A percentile compares a stretch with the other conserved stretches of the same genome.
Conservation (phyloP, 331 rosid genomes). For the Rosa hybrid region DNA sequence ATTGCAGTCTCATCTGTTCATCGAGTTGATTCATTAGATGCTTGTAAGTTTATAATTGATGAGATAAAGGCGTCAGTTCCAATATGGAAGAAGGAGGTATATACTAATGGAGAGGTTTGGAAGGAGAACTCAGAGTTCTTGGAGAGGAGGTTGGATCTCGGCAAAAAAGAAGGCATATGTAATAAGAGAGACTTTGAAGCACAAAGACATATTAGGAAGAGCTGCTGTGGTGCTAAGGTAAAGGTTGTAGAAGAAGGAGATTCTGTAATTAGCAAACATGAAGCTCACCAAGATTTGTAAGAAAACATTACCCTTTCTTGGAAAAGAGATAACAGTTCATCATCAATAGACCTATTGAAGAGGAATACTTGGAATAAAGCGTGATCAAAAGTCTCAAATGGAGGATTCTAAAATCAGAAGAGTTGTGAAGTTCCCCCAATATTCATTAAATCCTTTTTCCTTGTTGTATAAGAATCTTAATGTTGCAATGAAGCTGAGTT, state of each 20-base stretch:
- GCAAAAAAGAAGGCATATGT: conserved; percentile 35
- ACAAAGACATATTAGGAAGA: conserved; percentile 35
- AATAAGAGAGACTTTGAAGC: conserved; percentile 28
- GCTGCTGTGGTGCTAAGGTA: conserved; percentile 62
- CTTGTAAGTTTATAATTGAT: conserved; percentile 78
- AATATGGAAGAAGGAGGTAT: conserved; percentile 97
- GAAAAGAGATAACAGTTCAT: conserved; percentile 59
- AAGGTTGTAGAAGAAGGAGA: conserved; percentile 45
- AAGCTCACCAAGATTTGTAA: background rate
- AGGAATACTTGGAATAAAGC: conserved; percentile 54
- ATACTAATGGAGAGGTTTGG: conserved; percentile 92
- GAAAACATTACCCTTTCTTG: background rate
- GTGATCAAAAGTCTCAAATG: conserved; percentile 36
- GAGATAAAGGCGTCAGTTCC: conserved; percentile 87
- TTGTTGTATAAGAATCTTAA: background rate
- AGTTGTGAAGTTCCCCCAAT: conserved; percentile 29
- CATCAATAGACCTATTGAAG: conserved; percentile 76
- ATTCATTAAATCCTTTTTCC: background rate
- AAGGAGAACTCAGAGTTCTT: conserved; percentile 86
- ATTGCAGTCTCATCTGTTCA: conserved; percentile 71
- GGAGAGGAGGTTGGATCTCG: conserved; percentile 61
- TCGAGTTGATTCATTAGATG: conserved; percentile 75
- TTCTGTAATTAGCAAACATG: conserved; percentile 10
- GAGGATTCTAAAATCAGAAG: conserved; percentile 42
- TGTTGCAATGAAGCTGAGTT: background rate